Conservation (phyloP, 164 flowering plant genomes). For the Aristolochia californica region DNA sequence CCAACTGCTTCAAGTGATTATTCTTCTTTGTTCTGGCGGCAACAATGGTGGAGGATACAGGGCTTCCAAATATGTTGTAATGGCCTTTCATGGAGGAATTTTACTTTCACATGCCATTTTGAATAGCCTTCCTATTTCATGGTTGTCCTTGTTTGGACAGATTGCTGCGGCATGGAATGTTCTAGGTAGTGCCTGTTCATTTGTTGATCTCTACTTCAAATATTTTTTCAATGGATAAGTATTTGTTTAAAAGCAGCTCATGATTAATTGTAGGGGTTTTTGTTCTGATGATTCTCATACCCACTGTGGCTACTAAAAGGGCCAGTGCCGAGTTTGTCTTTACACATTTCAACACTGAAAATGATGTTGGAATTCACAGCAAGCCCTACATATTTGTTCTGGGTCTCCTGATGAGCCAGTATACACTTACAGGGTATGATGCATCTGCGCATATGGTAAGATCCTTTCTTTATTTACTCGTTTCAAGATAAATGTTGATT, state of each 20-base stretch:
- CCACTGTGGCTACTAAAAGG: conserved; percentile 60
- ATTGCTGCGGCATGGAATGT: conserved; percentile 90
- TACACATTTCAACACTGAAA: conserved; percentile 86
- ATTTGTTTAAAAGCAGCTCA: background rate
- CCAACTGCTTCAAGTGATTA: conserved; percentile 81
- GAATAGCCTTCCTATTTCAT: conserved; percentile 78
- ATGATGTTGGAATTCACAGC: conserved; percentile 61
- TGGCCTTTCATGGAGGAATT: conserved; percentile 63
- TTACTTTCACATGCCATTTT: conserved; percentile 60
- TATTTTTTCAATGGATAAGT: background rate
- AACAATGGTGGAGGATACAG: conserved; percentile 78
- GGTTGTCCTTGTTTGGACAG: conserved; percentile 79
- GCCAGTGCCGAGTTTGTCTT: conserved; percentile 80
- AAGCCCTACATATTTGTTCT: conserved; percentile 66
- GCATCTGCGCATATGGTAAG: conserved; percentile 97
- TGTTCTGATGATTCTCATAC: conserved; percentile 78
- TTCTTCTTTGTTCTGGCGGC: conserved; percentile 90
- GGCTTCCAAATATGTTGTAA: conserved; percentile 74
- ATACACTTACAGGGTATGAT: conserved; percentile 88
- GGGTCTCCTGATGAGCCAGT: conserved; percentile 94
- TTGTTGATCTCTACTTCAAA: background rate
- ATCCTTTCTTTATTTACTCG: conserved; percentile 1
- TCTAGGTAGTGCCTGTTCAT: conserved; percentile 33
- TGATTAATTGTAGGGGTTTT: conserved; percentile 51
- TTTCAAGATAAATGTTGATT: no score